A percentile compares a stretch with the other conserved stretches of the same genome.
phyloP scores from a whole-genome alignment of 1,284 basidiomycete species.

The Cryptococcus wingfieldii region DNA sequence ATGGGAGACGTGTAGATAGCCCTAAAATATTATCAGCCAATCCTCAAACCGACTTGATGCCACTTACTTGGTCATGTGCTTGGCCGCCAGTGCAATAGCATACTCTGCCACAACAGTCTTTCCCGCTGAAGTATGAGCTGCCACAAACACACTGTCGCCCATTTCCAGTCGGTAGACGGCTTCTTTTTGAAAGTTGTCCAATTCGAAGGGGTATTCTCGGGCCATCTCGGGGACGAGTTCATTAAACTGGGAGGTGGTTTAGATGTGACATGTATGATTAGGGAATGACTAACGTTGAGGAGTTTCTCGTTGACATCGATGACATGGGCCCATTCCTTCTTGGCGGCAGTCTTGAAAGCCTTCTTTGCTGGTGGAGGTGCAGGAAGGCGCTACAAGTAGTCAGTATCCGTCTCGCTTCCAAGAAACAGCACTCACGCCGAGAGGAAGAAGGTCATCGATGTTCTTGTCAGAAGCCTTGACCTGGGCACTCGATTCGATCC shows the following conservation, averaged over 20 bases:
- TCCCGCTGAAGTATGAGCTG: slow-evolving; percentile 98
- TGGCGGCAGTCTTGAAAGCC: slow-evolving; percentile 53
- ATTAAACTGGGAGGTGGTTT: slow-evolving; percentile 35
- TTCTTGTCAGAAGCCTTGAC: slow-evolving; percentile 49
- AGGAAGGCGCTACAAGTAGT: slow-evolving; percentile 39
- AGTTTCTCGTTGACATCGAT: slow-evolving; percentile 89
- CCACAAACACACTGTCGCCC: slow-evolving; percentile 97
- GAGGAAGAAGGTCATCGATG: slow-evolving; percentile 76
- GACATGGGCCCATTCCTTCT: slow-evolving; percentile 97
- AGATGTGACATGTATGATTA: not conserved
- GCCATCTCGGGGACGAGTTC: slow-evolving; percentile 51
- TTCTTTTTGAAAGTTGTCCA: slow-evolving; percentile 93
- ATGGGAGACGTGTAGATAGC: slow-evolving; percentile 99
- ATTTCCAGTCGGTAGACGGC: slow-evolving; percentile 97
- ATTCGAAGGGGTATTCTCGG: slow-evolving; percentile 66
- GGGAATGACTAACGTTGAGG: slow-evolving; percentile 55
- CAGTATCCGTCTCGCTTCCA: slow-evolving; percentile 1
- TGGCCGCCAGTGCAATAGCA: slow-evolving; percentile 90
- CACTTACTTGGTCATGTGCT: slow-evolving; percentile 91
- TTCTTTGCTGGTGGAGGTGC: slow-evolving; percentile 40
- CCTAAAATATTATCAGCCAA: slow-evolving; percentile 50
- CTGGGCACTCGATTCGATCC: slow-evolving; percentile 10
- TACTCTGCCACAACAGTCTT: slow-evolving; percentile 99
- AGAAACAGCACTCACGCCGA: slow-evolving; percentile 57
- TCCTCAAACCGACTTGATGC: not conserved